Conservation (phyloP, 352 stramenopile species). For the Saprolegnia parasitica region DNA sequence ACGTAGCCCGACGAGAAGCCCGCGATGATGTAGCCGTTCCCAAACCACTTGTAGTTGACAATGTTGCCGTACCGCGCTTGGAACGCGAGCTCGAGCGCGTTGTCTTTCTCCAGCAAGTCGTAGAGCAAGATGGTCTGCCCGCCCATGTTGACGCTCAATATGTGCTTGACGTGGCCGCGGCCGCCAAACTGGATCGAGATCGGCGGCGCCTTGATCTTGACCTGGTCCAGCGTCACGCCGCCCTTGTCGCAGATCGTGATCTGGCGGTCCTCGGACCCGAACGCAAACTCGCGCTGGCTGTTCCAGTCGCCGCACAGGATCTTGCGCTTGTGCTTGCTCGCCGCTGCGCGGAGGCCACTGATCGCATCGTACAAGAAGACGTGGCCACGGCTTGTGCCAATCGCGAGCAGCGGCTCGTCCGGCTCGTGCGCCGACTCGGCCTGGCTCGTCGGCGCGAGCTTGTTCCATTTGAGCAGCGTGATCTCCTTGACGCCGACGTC, state of each 20-base stretch:
- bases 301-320: constrained; percentile 81
- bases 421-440: constrained; percentile 40
- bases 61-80: constrained; percentile 86
- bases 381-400: constrained; percentile 65
- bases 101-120: constrained; percentile 82
- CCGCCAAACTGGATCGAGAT: constrained; percentile 53
- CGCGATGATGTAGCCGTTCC: constrained; percentile 84
- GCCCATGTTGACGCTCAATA: constrained; percentile 87
- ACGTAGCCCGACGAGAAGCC: constrained; percentile 89
- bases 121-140: constrained; percentile 87
- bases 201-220: constrained; percentile 30
- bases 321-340: constrained; percentile 71
- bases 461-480: constrained; percentile 77
- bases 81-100: constrained; percentile 89
- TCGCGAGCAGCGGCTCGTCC: constrained; percentile 40
- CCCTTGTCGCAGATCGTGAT: constrained; percentile 69
- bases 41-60: constrained; percentile 87
- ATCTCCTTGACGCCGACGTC: constrained; percentile 69
- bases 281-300: constrained; percentile 73
- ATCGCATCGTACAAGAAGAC: constrained; percentile 75
- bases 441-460: constrained; percentile 26
- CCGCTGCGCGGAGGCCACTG: constrained; percentile 48
- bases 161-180: constrained; percentile 32
- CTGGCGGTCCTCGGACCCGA: constrained; percentile 69
- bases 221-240: constrained; percentile 59